Evolutionary conservation across 345 rosid genomes (phyloP).

Genomic region (Salix arbutifolia): DNA sequence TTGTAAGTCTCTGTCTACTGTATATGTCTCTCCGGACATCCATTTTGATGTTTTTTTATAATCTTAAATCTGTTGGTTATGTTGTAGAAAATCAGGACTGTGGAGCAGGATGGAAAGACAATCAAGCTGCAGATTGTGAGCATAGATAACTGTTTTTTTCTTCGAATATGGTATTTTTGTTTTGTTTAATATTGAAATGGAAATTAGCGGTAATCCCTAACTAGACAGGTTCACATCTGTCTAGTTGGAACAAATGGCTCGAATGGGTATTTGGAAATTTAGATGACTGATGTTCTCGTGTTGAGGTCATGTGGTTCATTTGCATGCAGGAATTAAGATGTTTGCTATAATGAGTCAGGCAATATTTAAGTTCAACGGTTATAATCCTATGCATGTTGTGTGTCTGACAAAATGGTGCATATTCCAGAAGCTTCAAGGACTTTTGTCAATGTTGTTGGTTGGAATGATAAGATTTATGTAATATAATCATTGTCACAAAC

Average conservation of each 20-base stretch:
- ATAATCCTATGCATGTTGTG: not conserved
- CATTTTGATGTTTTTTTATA: not conserved
- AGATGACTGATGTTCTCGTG: not conserved
- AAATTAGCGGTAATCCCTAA: not conserved
- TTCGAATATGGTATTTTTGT: not conserved
- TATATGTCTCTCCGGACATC: not conserved
- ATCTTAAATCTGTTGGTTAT: not conserved
- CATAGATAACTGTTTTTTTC: not conserved
- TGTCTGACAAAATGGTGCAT: not conserved
- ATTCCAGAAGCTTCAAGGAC: not conserved
- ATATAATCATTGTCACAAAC: not conserved
- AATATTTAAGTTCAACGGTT: not conserved
- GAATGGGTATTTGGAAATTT: not conserved
- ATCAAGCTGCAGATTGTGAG: constrained; percentile 71
- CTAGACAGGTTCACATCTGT: not conserved
- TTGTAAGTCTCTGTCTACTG: constrained; percentile 32
- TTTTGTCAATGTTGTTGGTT: not conserved
- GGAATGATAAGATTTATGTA: not conserved
- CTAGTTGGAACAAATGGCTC: not conserved
- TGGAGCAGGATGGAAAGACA: constrained; percentile 88
- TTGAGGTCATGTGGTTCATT: not conserved
- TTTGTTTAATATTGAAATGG: not conserved
- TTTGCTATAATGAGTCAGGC: not conserved
- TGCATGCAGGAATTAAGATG: not conserved
- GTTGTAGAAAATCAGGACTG: constrained; percentile 84